These are phyloP conservation scores for Penicillium angulare DNA, from an alignment of 495 filamentous ascomycete species.

Conservation along the genomic window DNA sequence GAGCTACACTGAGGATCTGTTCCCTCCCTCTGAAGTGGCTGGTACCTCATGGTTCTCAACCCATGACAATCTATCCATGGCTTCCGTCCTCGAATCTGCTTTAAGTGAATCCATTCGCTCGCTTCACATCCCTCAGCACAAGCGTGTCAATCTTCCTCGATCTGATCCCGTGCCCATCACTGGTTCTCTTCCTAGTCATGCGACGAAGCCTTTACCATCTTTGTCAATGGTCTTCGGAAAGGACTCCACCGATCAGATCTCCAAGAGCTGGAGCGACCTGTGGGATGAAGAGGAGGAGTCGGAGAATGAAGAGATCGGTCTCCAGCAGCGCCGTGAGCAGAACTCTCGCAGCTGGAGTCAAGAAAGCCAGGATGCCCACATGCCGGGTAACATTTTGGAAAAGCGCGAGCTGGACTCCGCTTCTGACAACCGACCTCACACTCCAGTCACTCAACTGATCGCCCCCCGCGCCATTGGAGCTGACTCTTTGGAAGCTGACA, in stretches of 20 bases:
- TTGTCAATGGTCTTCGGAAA: conserved; percentile 78
- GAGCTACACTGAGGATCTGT: conserved; percentile 84
- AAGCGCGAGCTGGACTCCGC: conserved; percentile 48
- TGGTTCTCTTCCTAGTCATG: conserved; percentile 73
- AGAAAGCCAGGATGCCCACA: conserved; percentile 56
- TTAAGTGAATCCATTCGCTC: conserved; percentile 70
- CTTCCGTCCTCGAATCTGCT: conserved; percentile 73
- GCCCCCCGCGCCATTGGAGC: conserved; percentile 32
- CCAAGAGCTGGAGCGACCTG: conserved; percentile 97
- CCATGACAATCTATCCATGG: conserved; percentile 71
- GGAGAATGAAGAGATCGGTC: conserved; percentile 53
- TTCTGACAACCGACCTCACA: conserved; percentile 40
- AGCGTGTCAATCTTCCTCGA: conserved; percentile 38
- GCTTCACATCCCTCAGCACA: conserved; percentile 45
- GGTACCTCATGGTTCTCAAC: conserved; percentile 72
- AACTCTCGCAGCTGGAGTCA: conserved; percentile 82
- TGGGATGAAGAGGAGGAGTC: conserved; percentile 91
- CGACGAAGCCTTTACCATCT: conserved; percentile 60
- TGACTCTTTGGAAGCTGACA: conserved; percentile 52
- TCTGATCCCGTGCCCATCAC: conserved; percentile 61
- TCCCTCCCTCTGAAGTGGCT: conserved; percentile 71
- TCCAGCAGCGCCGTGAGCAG: conserved; percentile 65
- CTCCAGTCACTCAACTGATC: conserved; percentile 12
- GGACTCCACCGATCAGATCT: conserved; percentile 65
- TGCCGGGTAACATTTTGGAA: conserved; percentile 21